These are phyloP conservation scores for Cercis canadensis DNA, from an alignment of 306 rosid genomes.

Conservation along the genomic window DNA sequence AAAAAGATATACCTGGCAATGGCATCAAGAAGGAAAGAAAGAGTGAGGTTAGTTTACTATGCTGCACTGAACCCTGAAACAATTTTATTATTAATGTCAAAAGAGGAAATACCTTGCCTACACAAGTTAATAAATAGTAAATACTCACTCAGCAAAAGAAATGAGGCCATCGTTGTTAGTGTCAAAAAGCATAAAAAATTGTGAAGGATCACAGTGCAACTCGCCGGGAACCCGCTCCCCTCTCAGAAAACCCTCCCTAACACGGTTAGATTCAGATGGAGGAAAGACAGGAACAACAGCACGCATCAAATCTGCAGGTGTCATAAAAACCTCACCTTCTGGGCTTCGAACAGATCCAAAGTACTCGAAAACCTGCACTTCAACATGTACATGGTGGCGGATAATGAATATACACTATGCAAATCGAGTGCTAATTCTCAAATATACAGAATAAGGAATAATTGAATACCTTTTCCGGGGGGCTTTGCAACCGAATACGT, in stretches of 20 bases:
- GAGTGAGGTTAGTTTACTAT: slow-evolving; percentile 1
- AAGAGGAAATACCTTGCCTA: background rate
- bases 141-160: slow-evolving; percentile 72
- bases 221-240: slow-evolving; percentile 71
- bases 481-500: slow-evolving; percentile 68
- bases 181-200: slow-evolving; percentile 86
- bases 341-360: slow-evolving; percentile 57
- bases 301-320: slow-evolving; percentile 75
- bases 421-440: too few relatives aligned
- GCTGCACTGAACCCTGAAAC: slow-evolving; percentile 6
- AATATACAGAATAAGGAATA: too few relatives aligned
- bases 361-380: slow-evolving; percentile 66
- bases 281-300: slow-evolving; percentile 81
- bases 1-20: slow-evolving; percentile 72
- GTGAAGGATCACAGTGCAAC: slow-evolving; percentile 59
- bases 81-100: background rate
- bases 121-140: slow-evolving; percentile 13
- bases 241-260: slow-evolving; percentile 72
- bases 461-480: slow-evolving; percentile 68
- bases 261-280: slow-evolving; percentile 65
- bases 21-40: too few relatives aligned
- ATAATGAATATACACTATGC: too few relatives aligned
- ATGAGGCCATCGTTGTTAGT: slow-evolving; percentile 82
- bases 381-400: background rate
- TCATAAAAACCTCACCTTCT: slow-evolving; percentile 65